Base-by-base conservation (phyloP, 2,329 filamentous ascomycete genomes). In the Fusarium beomiforme region DNA sequence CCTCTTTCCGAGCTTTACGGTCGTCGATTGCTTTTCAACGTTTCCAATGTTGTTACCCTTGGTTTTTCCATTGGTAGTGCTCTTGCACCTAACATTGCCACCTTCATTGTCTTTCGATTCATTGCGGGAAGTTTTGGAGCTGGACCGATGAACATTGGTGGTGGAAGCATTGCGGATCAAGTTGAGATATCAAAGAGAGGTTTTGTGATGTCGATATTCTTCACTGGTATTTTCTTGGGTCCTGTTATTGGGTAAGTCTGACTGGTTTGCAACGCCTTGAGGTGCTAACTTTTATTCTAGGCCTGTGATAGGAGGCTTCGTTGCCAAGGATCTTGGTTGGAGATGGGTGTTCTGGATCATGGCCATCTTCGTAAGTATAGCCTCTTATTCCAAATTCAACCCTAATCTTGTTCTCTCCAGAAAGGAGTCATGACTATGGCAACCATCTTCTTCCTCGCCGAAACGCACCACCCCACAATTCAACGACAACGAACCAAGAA, bases 331-430 rank as follows among this genome's bases (percentile, higher is more conserved):
- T 2, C 43, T 65, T 2, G 62, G 50, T 3, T 65, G 62, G 62
- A 64, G 62, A 24, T 65, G 62, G 62, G 50, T 65, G 7, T 64
- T 64, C 21, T 65, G 59, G 62, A 44, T 64, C 19, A 65, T 65
- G 62, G 13, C 62, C 13, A 65, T 64, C 11, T 44, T 65, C 29
- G 62, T 9, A 44, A 44, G 49, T 57, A 3, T 14, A 11, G 4
- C 10, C 0, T 16, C 17, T 17, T 14, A 2, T 10, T 8, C 19
- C 5, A 16, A 8, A 3, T 4, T 5, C 26, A 16, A 2, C 5
- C 1, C 59, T 65, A 7, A 64, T 7, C 2, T 7, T 9, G 3
- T 1, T 2, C 6, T 9, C 0, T 8, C 17, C 16, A 65, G 62
- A 65, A 65, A 41, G 62, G 62, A 6, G 5, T 46, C 3, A 31